phyloP scores from a whole-genome alignment of 176 grass and related monocot genomes.

The Avena insularis region DNA sequence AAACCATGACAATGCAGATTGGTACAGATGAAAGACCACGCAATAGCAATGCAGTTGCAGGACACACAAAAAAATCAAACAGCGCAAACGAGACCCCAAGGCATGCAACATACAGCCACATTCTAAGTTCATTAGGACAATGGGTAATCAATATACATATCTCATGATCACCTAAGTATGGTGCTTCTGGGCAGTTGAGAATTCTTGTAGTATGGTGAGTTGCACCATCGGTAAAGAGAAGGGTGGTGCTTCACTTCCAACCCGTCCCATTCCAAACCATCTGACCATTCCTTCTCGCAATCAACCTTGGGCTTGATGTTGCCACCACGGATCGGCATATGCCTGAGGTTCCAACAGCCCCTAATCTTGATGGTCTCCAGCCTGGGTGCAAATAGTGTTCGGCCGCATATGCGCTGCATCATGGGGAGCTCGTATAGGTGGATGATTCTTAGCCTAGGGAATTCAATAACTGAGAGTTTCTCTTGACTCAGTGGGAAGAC shows the following conservation, averaged over 20 bases:
- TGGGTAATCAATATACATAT: not conserved
- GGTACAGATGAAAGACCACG: not conserved
- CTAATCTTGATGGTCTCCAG: slow-evolving; percentile 18
- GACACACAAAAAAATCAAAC: not conserved
- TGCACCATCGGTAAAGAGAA: not conserved
- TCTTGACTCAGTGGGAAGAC: not conserved
- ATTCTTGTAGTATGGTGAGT: not conserved
- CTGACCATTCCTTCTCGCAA: not conserved
- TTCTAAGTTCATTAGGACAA: not conserved
- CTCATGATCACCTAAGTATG: not conserved
- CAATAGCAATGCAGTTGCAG: not conserved
- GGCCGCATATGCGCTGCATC: not conserved
- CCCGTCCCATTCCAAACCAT: not conserved
- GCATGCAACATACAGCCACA: not conserved
- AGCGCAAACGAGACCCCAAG: not conserved
- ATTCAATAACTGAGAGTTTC: not conserved
- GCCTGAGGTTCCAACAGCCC: slow-evolving; percentile 37
- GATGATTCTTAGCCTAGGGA: not conserved
- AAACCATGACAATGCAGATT: not conserved
- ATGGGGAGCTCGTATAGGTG: slow-evolving; percentile 25
- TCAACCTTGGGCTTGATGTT: not conserved
- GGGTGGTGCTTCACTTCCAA: not conserved
- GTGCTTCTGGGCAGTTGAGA: not conserved
- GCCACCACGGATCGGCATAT: not conserved
- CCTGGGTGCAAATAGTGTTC: not conserved